Percentiles rank a stretch among this genome's conserved stretches.
Evolutionary conservation across 2,329 filamentous ascomycete genomes (phyloP).

Genomic region (Venturia aucupariae): DNA sequence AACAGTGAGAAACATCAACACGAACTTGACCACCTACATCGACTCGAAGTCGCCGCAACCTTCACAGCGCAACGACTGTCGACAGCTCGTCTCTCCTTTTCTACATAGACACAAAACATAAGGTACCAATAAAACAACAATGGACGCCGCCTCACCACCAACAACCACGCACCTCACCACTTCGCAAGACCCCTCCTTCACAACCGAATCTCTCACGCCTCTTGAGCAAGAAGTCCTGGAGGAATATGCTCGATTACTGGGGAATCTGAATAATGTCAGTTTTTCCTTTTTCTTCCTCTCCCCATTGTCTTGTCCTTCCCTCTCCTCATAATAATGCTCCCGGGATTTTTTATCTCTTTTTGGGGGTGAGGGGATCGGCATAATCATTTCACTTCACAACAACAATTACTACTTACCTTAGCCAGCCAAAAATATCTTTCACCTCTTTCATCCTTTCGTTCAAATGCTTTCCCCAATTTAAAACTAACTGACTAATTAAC

Average conservation of each 20-base stretch:
- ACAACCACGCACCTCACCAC: constrained; percentile 2
- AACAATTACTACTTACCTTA: too few relatives aligned
- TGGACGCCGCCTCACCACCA: constrained; percentile 6
- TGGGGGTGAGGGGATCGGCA: too few relatives aligned
- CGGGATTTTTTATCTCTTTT: too few relatives aligned
- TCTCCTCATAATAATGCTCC: too few relatives aligned
- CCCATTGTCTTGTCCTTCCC: too few relatives aligned
- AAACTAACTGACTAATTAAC: too few relatives aligned
- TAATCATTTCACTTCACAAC: too few relatives aligned
- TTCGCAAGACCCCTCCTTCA: constrained; percentile 11
- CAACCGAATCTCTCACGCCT: constrained; percentile 47
- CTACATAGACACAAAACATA: too few relatives aligned
- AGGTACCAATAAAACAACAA: background rate
- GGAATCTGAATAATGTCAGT: constrained; percentile 81
- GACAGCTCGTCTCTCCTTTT: background rate
- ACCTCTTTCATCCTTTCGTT: too few relatives aligned
- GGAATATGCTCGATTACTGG: constrained; percentile 78
- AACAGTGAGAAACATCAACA: background rate
- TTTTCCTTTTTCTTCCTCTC: background rate
- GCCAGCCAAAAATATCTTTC: too few relatives aligned
- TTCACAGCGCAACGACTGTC: background rate
- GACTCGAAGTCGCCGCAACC: background rate
- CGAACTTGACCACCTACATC: too few relatives aligned
- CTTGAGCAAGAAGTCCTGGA: constrained; percentile 91
- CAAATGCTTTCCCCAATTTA: too few relatives aligned